Conservation (phyloP, 345 rosid genomes). For the Erodium maritimum region DNA sequence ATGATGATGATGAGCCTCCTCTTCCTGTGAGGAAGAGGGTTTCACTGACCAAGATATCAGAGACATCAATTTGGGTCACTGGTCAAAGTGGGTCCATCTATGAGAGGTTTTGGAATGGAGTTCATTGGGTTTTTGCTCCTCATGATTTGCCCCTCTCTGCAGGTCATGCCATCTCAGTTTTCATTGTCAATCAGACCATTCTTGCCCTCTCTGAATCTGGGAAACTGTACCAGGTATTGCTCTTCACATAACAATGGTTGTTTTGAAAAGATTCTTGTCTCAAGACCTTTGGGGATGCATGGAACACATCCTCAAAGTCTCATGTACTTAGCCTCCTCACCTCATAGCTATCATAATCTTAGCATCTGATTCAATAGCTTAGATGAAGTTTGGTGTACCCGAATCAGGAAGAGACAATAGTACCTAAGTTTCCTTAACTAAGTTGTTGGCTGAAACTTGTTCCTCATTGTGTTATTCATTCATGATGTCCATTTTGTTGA, state of each 20-base stretch:
- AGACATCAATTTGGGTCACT: constrained; percentile 54
- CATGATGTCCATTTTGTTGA: background rate
- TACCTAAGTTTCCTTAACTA: too few species aligned
- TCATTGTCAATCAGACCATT: constrained; percentile 50
- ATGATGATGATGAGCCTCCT: constrained; percentile 1
- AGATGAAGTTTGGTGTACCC: too few species aligned
- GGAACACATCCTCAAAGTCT: background rate
- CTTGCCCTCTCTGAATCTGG: constrained; percentile 52
- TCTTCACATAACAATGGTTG: background rate
- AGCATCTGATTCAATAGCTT: too few species aligned
- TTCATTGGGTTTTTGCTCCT: constrained; percentile 61
- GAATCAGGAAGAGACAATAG: too few species aligned
- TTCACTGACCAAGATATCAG: constrained; percentile 50
- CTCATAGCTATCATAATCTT: too few species aligned
- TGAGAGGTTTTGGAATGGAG: constrained; percentile 74
- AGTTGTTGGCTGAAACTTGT: too few species aligned
- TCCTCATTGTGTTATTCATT: too few species aligned
- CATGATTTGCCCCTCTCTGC: constrained; percentile 39
- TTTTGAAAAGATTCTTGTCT: background rate
- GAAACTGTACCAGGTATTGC: constrained; percentile 40
- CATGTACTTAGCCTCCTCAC: too few species aligned
- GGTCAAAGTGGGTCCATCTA: constrained; percentile 55
- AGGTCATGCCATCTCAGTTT: constrained; percentile 33
- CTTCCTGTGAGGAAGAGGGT: constrained; percentile 45
- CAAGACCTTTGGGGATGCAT: background rate